Percentiles rank a stretch among this genome's conserved stretches.
phyloP scores from a whole-genome alignment of 768 basidiomycete species.

The Trametes villosa region DNA sequence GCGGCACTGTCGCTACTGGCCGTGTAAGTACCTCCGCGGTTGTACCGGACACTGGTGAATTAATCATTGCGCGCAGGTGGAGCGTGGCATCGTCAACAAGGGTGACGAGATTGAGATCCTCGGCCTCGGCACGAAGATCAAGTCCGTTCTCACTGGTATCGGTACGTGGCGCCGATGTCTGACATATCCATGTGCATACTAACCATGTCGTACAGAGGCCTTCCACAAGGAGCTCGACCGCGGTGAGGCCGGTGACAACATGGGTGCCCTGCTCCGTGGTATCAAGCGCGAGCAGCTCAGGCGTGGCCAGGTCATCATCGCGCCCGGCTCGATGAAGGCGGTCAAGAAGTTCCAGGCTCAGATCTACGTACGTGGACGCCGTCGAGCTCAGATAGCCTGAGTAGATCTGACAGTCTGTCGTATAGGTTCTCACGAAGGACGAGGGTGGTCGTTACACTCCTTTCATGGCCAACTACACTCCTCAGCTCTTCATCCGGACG shows the following conservation, averaged over 20 bases:
- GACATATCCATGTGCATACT: not conserved
- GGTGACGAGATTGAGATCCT: conserved; percentile 93
- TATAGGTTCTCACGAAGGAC: conserved; percentile 82
- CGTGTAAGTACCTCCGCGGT: conserved; percentile 54
- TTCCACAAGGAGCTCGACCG: conserved; percentile 99
- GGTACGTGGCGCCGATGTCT: conserved; percentile 48
- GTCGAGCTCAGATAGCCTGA: not conserved
- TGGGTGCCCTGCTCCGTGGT: conserved; percentile 96
- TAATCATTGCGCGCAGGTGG: conserved; percentile 55
- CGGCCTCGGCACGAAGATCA: conserved; percentile 79
- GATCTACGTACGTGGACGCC: conserved; percentile 65
- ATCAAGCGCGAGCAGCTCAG: conserved; percentile 95
- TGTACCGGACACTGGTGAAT: not conserved
- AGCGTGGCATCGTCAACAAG: conserved; percentile 90
- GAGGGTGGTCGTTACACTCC: conserved; percentile 88
- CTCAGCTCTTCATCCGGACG: conserved; percentile 95
- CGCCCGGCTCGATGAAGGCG: conserved; percentile 91
- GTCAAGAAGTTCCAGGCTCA: conserved; percentile 94
- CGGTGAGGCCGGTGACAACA: conserved; percentile 98
- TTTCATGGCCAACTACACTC: conserved; percentile 93
- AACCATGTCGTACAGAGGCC: conserved; percentile 67
- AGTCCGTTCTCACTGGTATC: conserved; percentile 95
- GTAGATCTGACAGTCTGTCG: not conserved
- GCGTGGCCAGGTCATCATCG: conserved; percentile 90
- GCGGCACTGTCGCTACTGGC: conserved; percentile 97